Conservation (phyloP, 495 filamentous ascomycete species). For the Diplogelasinospora grovesii region DNA sequence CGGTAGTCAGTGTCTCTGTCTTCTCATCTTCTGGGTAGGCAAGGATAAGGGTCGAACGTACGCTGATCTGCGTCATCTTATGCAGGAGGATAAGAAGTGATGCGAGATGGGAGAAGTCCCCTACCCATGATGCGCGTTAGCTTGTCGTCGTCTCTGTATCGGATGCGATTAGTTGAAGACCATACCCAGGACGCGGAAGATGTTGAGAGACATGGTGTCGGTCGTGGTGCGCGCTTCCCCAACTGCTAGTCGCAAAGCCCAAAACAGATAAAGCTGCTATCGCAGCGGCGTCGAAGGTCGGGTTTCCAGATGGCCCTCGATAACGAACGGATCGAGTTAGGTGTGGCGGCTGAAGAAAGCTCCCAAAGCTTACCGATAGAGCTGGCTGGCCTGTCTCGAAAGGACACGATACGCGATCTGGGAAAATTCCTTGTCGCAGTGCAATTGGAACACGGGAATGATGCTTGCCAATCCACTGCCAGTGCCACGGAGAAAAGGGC, state of each 20-base stretch:
- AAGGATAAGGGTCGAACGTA: slow-evolving; percentile 48
- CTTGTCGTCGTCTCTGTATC: not conserved
- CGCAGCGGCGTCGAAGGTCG: not conserved
- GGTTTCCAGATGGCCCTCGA: slow-evolving; percentile 2
- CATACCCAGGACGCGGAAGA: slow-evolving; percentile 81
- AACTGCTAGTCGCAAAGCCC: too few relatives aligned
- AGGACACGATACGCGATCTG: slow-evolving; percentile 38
- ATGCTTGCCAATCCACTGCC: slow-evolving; percentile 9
- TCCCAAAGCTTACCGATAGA: too few relatives aligned
- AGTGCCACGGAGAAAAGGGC: not conserved
- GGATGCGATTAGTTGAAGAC: slow-evolving; percentile 11
- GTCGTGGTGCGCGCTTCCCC: too few relatives aligned
- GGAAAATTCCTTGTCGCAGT: slow-evolving; percentile 14
- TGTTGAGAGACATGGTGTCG: slow-evolving; percentile 54
- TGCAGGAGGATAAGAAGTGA: slow-evolving; percentile 92
- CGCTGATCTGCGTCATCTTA: slow-evolving; percentile 89
- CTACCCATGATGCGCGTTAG: slow-evolving; percentile 40
- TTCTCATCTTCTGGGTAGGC: not conserved
- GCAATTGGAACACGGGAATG: slow-evolving; percentile 3
- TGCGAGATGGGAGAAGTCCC: slow-evolving; percentile 87
- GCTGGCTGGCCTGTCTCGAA: slow-evolving; percentile 11
- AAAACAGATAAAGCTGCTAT: slow-evolving; percentile 1
- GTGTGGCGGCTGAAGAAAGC: slow-evolving; percentile 1
- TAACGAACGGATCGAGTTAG: too few relatives aligned
- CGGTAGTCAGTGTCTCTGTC: slow-evolving; percentile 11